phyloP scores from a whole-genome alignment of 1,139 yeast species.

The Hansenula lynferdii region DNA sequence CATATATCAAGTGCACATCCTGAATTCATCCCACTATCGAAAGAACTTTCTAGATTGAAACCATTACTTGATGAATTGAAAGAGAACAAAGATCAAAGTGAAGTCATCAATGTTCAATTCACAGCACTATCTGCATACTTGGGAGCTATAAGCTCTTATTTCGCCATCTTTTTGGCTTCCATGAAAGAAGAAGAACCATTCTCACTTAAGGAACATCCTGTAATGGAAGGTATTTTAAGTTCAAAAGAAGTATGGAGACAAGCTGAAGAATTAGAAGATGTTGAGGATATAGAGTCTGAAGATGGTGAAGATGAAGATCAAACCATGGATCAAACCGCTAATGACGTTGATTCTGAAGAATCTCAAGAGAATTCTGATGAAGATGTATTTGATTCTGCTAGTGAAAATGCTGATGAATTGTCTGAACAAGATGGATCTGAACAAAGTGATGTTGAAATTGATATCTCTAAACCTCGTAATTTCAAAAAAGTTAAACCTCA shows the following conservation, averaged over 20 bases:
- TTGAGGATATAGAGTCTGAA: conserved; percentile 19
- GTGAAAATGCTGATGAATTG: conserved; percentile 22
- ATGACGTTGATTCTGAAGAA: conserved; percentile 10
- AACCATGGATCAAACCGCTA: conserved; percentile 2
- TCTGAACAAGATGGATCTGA: conserved; percentile 27
- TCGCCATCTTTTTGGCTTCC: conserved; percentile 32
- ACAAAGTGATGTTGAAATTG: conserved; percentile 42
- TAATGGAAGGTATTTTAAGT: conserved; percentile 80
- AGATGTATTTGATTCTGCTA: conserved; percentile 23
- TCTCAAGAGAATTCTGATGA: conserved; percentile 23
- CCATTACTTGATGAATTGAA: conserved; percentile 37
- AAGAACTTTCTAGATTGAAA: conserved; percentile 51
- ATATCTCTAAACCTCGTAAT: conserved; percentile 42
- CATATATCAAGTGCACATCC: conserved; percentile 65
- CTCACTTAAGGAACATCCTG: conserved; percentile 79
- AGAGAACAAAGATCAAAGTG: conserved; percentile 24
- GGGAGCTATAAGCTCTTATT: conserved; percentile 19
- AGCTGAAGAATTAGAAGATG: conserved; percentile 44
- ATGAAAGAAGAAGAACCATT: conserved; percentile 51
- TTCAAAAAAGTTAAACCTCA: conserved; percentile 24
- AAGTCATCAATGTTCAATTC: conserved; percentile 43
- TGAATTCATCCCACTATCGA: conserved; percentile 73
- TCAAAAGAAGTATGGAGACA: conserved; percentile 91
- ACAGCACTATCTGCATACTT: conserved; percentile 64
- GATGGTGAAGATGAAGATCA: conserved; percentile 19